Conservation (phyloP, 1,284 basidiomycete genomes). For the Laetiporus sulphureus region DNA sequence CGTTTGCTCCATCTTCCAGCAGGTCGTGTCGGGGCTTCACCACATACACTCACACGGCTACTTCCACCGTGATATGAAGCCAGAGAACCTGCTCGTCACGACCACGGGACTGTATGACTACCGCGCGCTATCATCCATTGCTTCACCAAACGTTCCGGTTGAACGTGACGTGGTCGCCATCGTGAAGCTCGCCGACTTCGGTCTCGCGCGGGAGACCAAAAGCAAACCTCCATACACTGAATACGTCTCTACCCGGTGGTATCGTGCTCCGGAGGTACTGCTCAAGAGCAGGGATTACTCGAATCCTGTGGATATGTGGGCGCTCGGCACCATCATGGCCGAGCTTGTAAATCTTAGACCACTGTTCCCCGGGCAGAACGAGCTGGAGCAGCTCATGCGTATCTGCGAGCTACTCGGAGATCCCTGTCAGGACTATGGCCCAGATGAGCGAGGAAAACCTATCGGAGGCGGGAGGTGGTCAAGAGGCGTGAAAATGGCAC, state of each 20-base stretch:
- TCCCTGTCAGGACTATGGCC: slow-evolving; percentile 78
- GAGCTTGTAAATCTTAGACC: slow-evolving; percentile 95
- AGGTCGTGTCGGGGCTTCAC: slow-evolving; percentile 85
- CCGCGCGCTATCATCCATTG: slow-evolving; percentile 63
- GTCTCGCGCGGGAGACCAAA: slow-evolving; percentile 86
- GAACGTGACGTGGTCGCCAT: slow-evolving; percentile 96
- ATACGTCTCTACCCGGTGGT: slow-evolving; percentile 99
- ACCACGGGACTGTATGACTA: slow-evolving; percentile 97
- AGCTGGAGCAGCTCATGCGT: slow-evolving; percentile 88
- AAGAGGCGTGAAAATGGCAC: slow-evolving; percentile 82
- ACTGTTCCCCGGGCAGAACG: slow-evolving; percentile 95
- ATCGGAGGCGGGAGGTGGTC: slow-evolving; percentile 89
- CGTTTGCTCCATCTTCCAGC: slow-evolving; percentile 90
- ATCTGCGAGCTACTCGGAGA: slow-evolving; percentile 94
- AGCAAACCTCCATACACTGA: slow-evolving; percentile 95
- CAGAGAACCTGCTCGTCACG: slow-evolving; percentile 99
- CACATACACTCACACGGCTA: slow-evolving; percentile 93
- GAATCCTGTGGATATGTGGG: slow-evolving; percentile 99
- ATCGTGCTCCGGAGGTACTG: slow-evolving; percentile 96
- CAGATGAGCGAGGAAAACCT: slow-evolving; percentile 61
- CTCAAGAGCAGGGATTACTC: slow-evolving; percentile 90
- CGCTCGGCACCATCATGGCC: slow-evolving; percentile 95
- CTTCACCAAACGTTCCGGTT: slow-evolving; percentile 49
- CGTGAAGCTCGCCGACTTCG: slow-evolving; percentile 98
- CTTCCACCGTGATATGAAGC: slow-evolving; percentile 99